Conservation (phyloP, 345 rosid genomes). For the Geranium brycei region DNA sequence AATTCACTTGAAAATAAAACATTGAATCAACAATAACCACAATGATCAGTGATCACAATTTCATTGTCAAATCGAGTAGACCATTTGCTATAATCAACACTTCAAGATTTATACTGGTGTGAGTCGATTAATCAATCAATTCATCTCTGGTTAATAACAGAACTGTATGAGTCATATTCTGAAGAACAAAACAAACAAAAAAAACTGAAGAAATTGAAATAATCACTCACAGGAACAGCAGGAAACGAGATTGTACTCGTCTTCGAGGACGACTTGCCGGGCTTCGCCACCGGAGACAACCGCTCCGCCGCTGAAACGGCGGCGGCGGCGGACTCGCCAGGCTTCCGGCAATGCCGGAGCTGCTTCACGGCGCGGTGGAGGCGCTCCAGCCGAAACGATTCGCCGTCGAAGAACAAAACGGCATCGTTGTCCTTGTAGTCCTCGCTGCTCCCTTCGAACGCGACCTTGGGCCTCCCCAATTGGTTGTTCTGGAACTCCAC, state of each 20-base stretch:
- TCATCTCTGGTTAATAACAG: not conserved
- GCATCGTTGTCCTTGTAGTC: conserved; percentile 77
- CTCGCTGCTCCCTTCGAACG: conserved; percentile 75
- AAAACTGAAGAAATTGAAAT: not conserved
- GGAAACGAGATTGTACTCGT: not conserved
- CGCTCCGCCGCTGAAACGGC: conserved; percentile 15
- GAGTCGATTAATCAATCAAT: not conserved
- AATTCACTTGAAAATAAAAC: not conserved
- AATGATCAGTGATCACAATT: not conserved
- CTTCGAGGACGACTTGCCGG: conserved; percentile 15
- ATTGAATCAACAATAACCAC: not conserved
- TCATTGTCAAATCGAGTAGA: not conserved
- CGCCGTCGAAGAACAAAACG: conserved; percentile 65
- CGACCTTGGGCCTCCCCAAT: conserved; percentile 58
- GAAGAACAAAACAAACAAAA: too few relatives aligned
- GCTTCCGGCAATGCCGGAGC: conserved; percentile 47
- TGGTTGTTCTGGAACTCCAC: conserved; percentile 82
- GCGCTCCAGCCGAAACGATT: conserved; percentile 56
- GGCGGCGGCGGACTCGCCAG: conserved; percentile 47
- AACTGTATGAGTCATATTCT: too few relatives aligned
- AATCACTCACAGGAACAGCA: not conserved
- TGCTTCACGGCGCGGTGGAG: conserved; percentile 72
- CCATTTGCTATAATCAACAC: not conserved
- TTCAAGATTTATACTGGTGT: not conserved
- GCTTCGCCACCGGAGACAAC: conserved; percentile 41